Conservation (phyloP, 2,329 filamentous ascomycete species). For the Plectosphaerella cucumerina region DNA sequence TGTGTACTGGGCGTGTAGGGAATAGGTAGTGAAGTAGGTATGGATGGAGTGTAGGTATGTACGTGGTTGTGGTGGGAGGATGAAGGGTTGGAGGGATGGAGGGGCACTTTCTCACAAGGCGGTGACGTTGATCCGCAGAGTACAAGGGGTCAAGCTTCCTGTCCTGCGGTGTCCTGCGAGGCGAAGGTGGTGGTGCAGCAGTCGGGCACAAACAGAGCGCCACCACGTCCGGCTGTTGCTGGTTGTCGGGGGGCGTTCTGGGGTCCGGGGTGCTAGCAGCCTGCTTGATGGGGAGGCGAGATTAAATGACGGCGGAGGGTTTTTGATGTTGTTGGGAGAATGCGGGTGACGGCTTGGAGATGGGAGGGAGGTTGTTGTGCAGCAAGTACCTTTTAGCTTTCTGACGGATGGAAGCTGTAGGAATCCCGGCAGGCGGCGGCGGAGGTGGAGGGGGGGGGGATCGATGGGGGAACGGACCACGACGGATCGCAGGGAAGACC, state of each 20-base stretch:
- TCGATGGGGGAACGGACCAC: background rate
- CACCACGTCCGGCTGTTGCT: background rate
- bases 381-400: background rate
- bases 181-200: constrained; percentile 15
- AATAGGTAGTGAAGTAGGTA: background rate
- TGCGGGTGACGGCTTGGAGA: background rate
- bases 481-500: background rate
- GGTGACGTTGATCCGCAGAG: constrained; percentile 13
- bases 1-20: background rate
- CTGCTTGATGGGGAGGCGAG: background rate
- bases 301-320: background rate
- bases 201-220: background rate
- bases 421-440: background rate
- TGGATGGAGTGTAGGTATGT: background rate
- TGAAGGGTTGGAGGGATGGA: constrained; percentile 8
- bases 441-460: too few relatives aligned
- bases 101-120: constrained; percentile 16
- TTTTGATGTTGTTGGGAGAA: background rate
- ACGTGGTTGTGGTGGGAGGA: background rate
- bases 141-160: background rate
- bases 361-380: background rate
- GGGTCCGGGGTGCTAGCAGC: background rate
- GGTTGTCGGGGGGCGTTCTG: background rate
- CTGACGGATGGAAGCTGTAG: background rate
- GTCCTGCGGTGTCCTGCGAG: background rate